phyloP scores from a whole-genome alignment of 2,329 filamentous ascomycete genomes.

The Calonectria pseudoreteaudii region DNA sequence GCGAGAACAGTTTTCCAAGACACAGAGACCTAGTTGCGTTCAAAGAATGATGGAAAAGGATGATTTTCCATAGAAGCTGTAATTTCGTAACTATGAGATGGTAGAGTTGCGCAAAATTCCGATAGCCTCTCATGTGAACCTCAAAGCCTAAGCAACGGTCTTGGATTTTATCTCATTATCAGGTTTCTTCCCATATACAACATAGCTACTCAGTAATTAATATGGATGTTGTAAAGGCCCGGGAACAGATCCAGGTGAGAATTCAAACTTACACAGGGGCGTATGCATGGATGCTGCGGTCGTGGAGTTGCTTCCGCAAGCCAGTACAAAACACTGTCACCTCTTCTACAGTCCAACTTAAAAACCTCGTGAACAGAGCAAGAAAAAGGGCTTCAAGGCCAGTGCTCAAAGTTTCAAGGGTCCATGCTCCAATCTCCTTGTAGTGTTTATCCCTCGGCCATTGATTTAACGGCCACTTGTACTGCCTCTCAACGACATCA shows the following conservation, averaged over 20 bases:
- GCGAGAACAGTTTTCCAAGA: too few species aligned
- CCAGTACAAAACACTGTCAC: slow-evolving; percentile 5
- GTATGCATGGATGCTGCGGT: slow-evolving; percentile 17
- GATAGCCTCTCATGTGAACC: not conserved
- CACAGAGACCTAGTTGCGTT: too few species aligned
- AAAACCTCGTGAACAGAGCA: slow-evolving; percentile 17
- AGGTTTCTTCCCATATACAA: slow-evolving; percentile 12
- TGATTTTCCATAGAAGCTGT: too few species aligned
- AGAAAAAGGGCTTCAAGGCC: slow-evolving; percentile 19
- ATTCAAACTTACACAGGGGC: slow-evolving; percentile 9
- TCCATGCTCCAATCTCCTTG: slow-evolving; percentile 23
- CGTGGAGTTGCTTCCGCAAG: slow-evolving; percentile 5
- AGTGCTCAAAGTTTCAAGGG: not conserved
- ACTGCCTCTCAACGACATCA: slow-evolving; percentile 14
- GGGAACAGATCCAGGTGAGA: not conserved
- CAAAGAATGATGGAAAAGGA: too few species aligned
- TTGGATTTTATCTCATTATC: not conserved
- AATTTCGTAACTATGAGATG: too few species aligned
- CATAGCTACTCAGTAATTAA: not conserved
- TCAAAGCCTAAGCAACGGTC: not conserved
- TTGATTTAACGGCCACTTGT: slow-evolving; percentile 22
- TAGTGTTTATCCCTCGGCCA: slow-evolving; percentile 26
- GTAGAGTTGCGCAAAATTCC: not conserved
- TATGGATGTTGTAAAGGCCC: not conserved
- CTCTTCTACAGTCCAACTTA: slow-evolving; percentile 13